Conservation (phyloP, 1,284 basidiomycete species). For the Cutaneotrichosporon sp. region DNA sequence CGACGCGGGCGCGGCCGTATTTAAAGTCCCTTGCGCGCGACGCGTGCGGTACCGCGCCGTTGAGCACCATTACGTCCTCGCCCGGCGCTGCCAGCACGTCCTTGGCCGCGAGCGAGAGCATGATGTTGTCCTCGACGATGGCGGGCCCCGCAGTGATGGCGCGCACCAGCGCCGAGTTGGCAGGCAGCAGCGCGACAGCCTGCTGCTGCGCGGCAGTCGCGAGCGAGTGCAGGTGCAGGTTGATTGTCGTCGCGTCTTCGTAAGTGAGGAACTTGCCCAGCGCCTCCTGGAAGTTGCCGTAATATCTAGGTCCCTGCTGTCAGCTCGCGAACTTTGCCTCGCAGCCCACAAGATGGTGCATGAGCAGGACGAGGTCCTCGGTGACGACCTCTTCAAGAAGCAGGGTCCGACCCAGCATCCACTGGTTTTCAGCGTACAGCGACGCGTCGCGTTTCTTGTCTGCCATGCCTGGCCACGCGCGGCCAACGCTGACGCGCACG, state of each 20-base stretch:
- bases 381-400: slow-evolving; percentile 43
- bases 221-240: slow-evolving; percentile 42
- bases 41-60: slow-evolving; percentile 38
- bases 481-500: slow-evolving; percentile 11
- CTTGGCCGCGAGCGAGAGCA: slow-evolving; percentile 39
- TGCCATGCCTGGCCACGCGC: background rate
- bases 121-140: slow-evolving; percentile 41
- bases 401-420: slow-evolving; percentile 39
- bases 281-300: slow-evolving; percentile 46
- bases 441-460: background rate
- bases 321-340: background rate
- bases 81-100: slow-evolving; percentile 21
- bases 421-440: slow-evolving; percentile 42
- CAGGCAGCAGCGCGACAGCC: slow-evolving; percentile 30
- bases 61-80: slow-evolving; percentile 23
- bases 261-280: slow-evolving; percentile 48
- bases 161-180: slow-evolving; percentile 41
- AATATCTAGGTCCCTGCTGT: slow-evolving; percentile 43
- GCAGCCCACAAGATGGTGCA: slow-evolving; percentile 42
- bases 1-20: slow-evolving; percentile 40
- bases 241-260: slow-evolving; percentile 46
- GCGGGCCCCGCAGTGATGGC: slow-evolving; percentile 43
- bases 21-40: slow-evolving; percentile 29
- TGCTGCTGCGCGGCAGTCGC: slow-evolving; percentile 34
- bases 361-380: slow-evolving; percentile 43